A percentile compares a stretch with the other conserved stretches of the same genome.
Conservation (phyloP, 345 rosid genomes). For the Hypericum androsaemum region DNA sequence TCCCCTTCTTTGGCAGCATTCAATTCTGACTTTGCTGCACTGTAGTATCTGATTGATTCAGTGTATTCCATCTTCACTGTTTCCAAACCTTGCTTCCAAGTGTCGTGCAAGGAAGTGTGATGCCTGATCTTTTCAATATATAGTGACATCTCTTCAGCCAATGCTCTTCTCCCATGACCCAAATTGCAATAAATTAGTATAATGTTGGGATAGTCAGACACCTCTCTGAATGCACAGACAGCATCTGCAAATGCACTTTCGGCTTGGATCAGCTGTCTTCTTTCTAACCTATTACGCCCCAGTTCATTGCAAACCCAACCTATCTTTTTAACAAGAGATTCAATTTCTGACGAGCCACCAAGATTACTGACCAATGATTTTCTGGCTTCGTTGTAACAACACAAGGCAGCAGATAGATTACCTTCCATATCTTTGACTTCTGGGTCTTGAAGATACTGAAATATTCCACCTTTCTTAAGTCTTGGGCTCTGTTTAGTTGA, state of each 20-base stretch:
- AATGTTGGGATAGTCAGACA: slow-evolving; percentile 63
- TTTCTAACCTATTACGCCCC: slow-evolving; percentile 66
- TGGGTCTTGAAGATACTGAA: slow-evolving; percentile 46
- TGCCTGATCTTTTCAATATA: slow-evolving; percentile 47
- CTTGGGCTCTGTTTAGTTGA: slow-evolving; percentile 23
- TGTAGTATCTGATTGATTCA: slow-evolving; percentile 64
- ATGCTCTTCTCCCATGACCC: slow-evolving; percentile 88
- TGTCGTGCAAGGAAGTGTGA: slow-evolving; percentile 31
- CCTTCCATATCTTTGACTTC: slow-evolving; percentile 49
- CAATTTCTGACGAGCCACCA: slow-evolving; percentile 39
- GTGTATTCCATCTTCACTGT: slow-evolving; percentile 61
- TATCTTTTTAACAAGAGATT: slow-evolving; percentile 55
- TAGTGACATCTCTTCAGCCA: slow-evolving; percentile 82
- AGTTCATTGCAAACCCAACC: slow-evolving; percentile 94
- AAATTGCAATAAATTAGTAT: slow-evolving; percentile 69
- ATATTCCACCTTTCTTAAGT: slow-evolving; percentile 66
- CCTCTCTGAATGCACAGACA: slow-evolving; percentile 62
- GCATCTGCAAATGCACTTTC: slow-evolving; percentile 81
- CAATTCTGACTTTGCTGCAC: slow-evolving; percentile 68
- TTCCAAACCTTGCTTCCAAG: slow-evolving; percentile 52
- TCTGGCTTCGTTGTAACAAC: slow-evolving; percentile 70
- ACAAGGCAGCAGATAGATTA: slow-evolving; percentile 49
- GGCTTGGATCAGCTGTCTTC: slow-evolving; percentile 58
- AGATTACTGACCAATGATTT: slow-evolving; percentile 58
- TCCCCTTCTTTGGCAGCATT: slow-evolving; percentile 27